A percentile compares a stretch with the other conserved stretches of the same genome.
phyloP scores from a whole-genome alignment of 2,329 filamentous ascomycete species.

The Hypoxylon sp. region DNA sequence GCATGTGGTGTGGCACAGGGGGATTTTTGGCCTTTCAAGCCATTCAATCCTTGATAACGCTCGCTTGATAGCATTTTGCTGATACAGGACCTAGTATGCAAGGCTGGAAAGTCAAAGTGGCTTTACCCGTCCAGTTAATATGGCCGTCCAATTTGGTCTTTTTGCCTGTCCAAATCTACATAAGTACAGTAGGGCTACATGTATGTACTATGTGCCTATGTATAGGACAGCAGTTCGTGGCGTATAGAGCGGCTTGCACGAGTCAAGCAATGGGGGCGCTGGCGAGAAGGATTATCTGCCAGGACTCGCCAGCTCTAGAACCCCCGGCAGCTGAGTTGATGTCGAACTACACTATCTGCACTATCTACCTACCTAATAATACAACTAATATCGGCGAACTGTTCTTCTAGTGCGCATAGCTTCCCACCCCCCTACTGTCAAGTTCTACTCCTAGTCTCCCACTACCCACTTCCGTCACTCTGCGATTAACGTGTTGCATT shows the following conservation, averaged over 20 bases:
- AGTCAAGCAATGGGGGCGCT: slow-evolving; percentile 35
- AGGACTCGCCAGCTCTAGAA: slow-evolving; percentile 41
- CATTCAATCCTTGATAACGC: neutral
- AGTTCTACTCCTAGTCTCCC: slow-evolving; percentile 15
- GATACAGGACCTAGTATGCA: neutral
- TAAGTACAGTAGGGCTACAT: neutral
- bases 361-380: slow-evolving; percentile 40
- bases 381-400: slow-evolving; percentile 41
- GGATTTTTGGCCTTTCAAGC: neutral
- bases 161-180: too few relatives aligned
- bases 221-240: slow-evolving; percentile 8
- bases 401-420: slow-evolving; percentile 13
- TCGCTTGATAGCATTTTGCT: neutral
- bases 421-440: slow-evolving; percentile 4
- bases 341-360: slow-evolving; percentile 4
- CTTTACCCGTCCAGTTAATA: slow-evolving; percentile 30
- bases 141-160: neutral
- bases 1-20: slow-evolving; percentile 7
- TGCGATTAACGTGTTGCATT: slow-evolving; percentile 46
- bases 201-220: neutral
- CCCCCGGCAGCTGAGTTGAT: slow-evolving; percentile 39
- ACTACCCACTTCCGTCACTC: slow-evolving; percentile 33
- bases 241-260: slow-evolving; percentile 16
- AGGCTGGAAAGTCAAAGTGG: slow-evolving; percentile 15
- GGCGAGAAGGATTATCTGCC: slow-evolving; percentile 20